Evolutionary conservation across 106 monocot species (phyloP).

Genomic region (Ottelia alismoides): DNA sequence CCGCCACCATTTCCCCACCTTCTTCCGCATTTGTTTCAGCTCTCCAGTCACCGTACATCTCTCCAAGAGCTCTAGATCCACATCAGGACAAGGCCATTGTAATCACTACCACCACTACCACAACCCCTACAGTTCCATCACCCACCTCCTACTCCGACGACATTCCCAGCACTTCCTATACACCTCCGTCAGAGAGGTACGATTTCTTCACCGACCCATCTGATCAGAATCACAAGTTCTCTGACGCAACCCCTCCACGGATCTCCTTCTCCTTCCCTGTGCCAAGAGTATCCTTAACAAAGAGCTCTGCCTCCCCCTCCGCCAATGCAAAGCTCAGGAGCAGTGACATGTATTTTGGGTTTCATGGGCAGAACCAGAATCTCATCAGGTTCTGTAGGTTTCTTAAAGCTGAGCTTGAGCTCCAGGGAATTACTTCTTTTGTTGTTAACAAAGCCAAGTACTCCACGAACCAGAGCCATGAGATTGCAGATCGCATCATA

Average conservation of each 20-base stretch:
- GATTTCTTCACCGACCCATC: conserved; percentile 24
- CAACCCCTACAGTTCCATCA: conserved; percentile 23
- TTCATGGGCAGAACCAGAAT: conserved; percentile 52
- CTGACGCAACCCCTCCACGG: no score
- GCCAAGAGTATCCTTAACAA: conserved; percentile 54
- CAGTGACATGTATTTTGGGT: conserved; percentile 77
- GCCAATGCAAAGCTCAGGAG: conserved; percentile 63
- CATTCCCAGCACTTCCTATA: conserved; percentile 57
- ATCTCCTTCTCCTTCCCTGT: conserved; percentile 80
- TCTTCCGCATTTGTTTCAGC: no score
- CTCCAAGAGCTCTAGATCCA: no score
- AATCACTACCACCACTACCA: conserved; percentile 14
- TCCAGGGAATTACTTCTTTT: conserved; percentile 69
- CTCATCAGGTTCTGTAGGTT: conserved; percentile 63
- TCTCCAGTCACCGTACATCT: no score
- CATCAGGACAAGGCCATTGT: neutral
- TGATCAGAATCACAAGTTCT: conserved; percentile 41
- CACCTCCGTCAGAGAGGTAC: conserved; percentile 46
- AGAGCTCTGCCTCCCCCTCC: conserved; percentile 35
- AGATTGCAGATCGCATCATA: no score
- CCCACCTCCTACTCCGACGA: conserved; percentile 53
- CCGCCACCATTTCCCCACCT: no score
- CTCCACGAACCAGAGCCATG: conserved; percentile 46
- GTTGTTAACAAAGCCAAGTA: conserved; percentile 62
- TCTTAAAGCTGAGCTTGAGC: conserved; percentile 73